phyloP scores from a whole-genome alignment of 495 filamentous ascomycete genomes.

The Xylaria scruposa region DNA sequence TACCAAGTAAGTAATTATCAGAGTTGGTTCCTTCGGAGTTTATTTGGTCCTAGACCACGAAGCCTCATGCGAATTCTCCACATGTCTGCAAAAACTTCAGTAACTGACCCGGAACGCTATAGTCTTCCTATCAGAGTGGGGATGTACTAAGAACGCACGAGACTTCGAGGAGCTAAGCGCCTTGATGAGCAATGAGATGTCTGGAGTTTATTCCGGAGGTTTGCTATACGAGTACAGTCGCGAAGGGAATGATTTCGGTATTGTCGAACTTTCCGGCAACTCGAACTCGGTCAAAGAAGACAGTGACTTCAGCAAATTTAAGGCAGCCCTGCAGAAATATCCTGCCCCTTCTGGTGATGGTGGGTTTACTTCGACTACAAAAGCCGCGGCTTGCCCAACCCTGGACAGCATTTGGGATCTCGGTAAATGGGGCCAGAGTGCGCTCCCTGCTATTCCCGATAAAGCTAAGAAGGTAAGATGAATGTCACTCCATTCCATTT shows the following conservation, averaged over 20 bases:
- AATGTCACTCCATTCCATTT: neutral
- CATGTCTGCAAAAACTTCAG: neutral
- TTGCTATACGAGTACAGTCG: constrained; percentile 94
- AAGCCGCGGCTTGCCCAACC: constrained; percentile 71
- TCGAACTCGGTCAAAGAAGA: constrained; percentile 56
- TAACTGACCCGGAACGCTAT: neutral
- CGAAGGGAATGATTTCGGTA: constrained; percentile 77
- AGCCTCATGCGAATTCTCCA: neutral
- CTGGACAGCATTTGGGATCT: constrained; percentile 78
- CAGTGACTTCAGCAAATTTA: constrained; percentile 67
- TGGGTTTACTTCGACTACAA: constrained; percentile 73
- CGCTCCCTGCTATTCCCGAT: constrained; percentile 77
- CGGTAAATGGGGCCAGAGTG: constrained; percentile 46
- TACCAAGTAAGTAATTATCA: constrained; percentile 59
- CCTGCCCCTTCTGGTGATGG: constrained; percentile 74
- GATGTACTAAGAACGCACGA: constrained; percentile 81
- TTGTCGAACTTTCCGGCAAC: constrained; percentile 70
- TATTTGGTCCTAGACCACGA: neutral
- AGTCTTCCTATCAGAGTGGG: constrained; percentile 93
- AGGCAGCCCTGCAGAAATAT: constrained; percentile 67
- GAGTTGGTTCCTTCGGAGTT: neutral
- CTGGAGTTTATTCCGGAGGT: constrained; percentile 89
- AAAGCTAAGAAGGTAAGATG: constrained; percentile 55
- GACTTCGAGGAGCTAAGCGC: constrained; percentile 80
- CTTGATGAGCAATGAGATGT: constrained; percentile 87